Base-by-base conservation (phyloP, 2,329 filamentous ascomycete species). In the Aspergillus brunneoviolaceus region DNA sequence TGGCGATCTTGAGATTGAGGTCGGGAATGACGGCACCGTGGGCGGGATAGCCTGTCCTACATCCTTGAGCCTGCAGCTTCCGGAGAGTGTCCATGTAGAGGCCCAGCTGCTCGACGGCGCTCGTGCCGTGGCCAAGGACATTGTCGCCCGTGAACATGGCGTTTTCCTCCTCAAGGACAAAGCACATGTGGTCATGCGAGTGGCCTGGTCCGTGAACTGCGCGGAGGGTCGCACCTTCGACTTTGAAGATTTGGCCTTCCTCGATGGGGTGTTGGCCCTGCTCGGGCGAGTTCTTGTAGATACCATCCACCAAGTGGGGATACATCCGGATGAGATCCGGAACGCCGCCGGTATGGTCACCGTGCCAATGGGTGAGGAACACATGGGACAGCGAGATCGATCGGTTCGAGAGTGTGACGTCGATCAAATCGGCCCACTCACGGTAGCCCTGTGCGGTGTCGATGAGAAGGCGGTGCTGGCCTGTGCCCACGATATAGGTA, bases 81-180 rank as follows among this genome's bases (percentile, higher is more conserved):
- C 64, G 64, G 5, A 80, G 68, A 6, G 64, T 72, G 7, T 58
- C 58, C 72, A 80, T 77, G 57, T 70, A 81, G 2, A 60, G 60
- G 4, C 70, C 68, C 0, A 81, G 67, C 50, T 80, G 70, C 63
- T 80, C 76, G 0, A 78, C 74, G 0, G 72, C 78, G 33, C 68
- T 73, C 16, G 69, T 75, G 0, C 79, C 79, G 50, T 79, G 89
- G 0, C 91, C 90, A 0, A 94, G 81, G 1, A 94, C 85, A 67
- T 91, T 93, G 74, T 94, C 91, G 1, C 87, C 91, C 0, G 90
- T 92, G 71, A 94, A 92, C 80, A 94, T 85, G 51, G 89, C 88
- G 60, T 89, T 82, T 70, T 93, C 82, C 65, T 92, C 89, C 47
- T 86, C 82, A 1, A 93, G 76, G 1, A 90, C 70, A 60, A 95